Evolutionary conservation across 164 flowering plant species (phyloP), one percentile per base, ranked within the genome.

Genomic region (Vitis labrusca): DNA sequence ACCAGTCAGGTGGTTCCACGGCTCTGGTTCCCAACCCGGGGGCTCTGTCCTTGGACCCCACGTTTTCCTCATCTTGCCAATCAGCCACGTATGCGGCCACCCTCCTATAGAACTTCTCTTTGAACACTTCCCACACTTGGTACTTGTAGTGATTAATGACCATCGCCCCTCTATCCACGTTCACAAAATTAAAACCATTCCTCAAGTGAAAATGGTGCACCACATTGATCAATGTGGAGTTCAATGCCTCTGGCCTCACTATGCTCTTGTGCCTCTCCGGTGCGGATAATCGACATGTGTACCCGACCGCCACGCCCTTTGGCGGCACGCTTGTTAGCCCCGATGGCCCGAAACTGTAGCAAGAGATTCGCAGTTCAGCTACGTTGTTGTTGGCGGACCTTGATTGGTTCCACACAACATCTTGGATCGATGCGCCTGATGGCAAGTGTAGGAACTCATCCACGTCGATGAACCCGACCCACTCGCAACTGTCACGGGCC

Each of bases 91-190:
- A 93, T 0, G 98, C 87, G 0, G 98, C 94, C 15, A 90, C 98
- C 67, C 98, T 85, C 71, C 97, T 73, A 5, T 79, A 77, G 57
- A 93, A 93, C 73, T 93, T 91, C 79, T 83, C 86, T 78, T 85
- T 86, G 62, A 93, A 93, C 63, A 86, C 91, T 9, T 89, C 95
- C 98, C 98, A 93, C 10, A 87, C 98, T 70, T 93, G 98, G 69
- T 86, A 93, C 84, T 93, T 93, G 66, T 91, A 93, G 71, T 93
- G 98, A 65, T 91, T 93, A 5, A 93, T 82, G 59, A 84, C 87
- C 85, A 86, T 52, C 37, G 66, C 52, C 0, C 78, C 69, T 51
- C 67, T 67, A 2, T 78, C 76, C 74, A 83, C 65, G 53, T 85
- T 78, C 66, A 82, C 73, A 16, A 49, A 75, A 48, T 27, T 48